Evolutionary conservation across 140 eudicot species (phyloP), one percentile per base, ranked within the genome.

Genomic region (Ambrosia hybrid): DNA sequence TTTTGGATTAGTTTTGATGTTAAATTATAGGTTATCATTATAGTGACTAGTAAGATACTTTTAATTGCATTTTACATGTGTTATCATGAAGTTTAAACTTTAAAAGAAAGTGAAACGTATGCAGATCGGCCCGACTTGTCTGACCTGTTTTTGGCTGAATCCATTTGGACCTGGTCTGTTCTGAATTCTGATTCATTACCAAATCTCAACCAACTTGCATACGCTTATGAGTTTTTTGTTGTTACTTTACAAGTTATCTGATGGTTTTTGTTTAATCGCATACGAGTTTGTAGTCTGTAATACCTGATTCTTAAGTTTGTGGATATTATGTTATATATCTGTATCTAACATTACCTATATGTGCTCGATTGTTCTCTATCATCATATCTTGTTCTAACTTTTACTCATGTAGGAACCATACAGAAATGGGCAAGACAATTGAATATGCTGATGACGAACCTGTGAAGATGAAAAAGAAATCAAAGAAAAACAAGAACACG

Each of bases 401-500:
- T 57, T 15, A 15, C 38, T 57, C 12, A 26, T 76, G 39, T 34
- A 77, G 71, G 63, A 49, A 65, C 57, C 55, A 63, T 15, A 21
- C 51, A 37, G 30, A 70, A 58, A 74, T 74, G 79, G 80, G 58
- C 39, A 64, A 65, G 67, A 62, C 48, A 58, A 56, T 26, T 52
- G 81, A 79, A 68, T 72, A 76, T 62, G 52, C 34, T 16, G 67
- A 56, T 41, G 60, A 39, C 48, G 41, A 51, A 43, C 30, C 66
- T 61, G 63, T 67, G 57, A 68, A 64, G 74, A 62, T 55, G 73
- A 76, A 58, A 48, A 78, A 73, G 72, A 79, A 73, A 51, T 46
- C 66, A 3, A 76, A 57, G 68, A 76, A 73, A 72, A 69, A 70
- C 56, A 78, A 76, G 76, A 72, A 43, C 62, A 76, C 6, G 46